phyloP scores from a whole-genome alignment of 768 basidiomycete genomes.

The Fomitopsis pulvina region DNA sequence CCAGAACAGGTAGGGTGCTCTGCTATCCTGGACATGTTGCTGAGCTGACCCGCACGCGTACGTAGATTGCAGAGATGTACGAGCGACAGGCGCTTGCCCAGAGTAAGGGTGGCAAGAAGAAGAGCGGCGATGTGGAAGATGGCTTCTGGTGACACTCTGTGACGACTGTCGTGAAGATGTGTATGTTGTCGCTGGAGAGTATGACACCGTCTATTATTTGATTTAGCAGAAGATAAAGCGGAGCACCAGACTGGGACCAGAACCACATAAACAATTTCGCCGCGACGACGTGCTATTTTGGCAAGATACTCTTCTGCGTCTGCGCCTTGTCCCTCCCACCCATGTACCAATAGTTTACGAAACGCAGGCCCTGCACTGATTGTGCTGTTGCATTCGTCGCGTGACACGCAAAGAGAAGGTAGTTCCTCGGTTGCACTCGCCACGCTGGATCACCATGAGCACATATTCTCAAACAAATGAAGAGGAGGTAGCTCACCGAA shows the following conservation, averaged over 20 bases:
- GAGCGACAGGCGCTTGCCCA: slow-evolving; percentile 81
- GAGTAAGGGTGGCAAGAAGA: slow-evolving; percentile 63
- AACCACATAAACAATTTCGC: background rate
- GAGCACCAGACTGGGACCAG: background rate
- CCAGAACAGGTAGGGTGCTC: slow-evolving; percentile 73
- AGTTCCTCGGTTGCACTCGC: slow-evolving; percentile 94
- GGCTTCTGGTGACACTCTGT: slow-evolving; percentile 57
- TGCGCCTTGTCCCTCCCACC: slow-evolving; percentile 77
- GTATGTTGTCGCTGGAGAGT: background rate
- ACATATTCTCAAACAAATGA: slow-evolving; percentile 3
- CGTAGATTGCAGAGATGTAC: slow-evolving; percentile 91
- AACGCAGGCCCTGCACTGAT: slow-evolving; percentile 74
- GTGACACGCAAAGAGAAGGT: slow-evolving; percentile 93
- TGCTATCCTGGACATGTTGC: background rate
- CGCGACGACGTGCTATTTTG: slow-evolving; percentile 12
- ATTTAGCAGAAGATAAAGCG: background rate
- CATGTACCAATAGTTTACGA: slow-evolving; percentile 84
- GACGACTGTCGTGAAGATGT: no score
- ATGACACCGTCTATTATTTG: background rate
- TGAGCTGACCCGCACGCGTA: slow-evolving; percentile 1
- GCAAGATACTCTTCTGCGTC: slow-evolving; percentile 22
- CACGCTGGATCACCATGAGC: slow-evolving; percentile 52
- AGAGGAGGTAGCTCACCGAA: slow-evolving; percentile 51
- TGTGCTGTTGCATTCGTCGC: slow-evolving; percentile 88
- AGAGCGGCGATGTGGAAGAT: slow-evolving; percentile 62